Base-by-base conservation (phyloP, 2,329 filamentous ascomycete species). In the Ramularia endophylla region DNA sequence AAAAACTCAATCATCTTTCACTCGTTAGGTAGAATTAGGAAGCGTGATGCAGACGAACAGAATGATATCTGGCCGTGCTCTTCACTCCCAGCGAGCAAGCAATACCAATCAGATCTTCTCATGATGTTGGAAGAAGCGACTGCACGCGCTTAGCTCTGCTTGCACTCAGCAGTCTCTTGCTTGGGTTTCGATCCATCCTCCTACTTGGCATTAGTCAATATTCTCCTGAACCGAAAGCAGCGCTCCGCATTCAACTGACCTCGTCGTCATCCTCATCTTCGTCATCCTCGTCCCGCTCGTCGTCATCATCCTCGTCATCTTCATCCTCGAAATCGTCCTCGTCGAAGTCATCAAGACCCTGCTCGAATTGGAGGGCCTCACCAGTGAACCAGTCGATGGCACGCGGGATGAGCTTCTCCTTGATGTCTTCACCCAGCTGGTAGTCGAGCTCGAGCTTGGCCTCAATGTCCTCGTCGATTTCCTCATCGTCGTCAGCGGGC, bases 361-460 rank as follows among this genome's bases (percentile, higher is more conserved):
- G 90, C 75, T 98, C 92, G 58, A 87, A 98, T 57, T 92, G 89
- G 51, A 98, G 81, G 55, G 92, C 92, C 72, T 98, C 92, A 44
- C 92, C 92, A 39, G 92, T 98, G 68, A 98, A 98, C 92, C 92
- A 98, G 70, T 98, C 92, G 59, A 98, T 92, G 43, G 94, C 92
- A 56, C 90, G 88, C 52, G 92, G 92, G 56, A 98, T 98, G 53
- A 98, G 78, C 75, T 98, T 98, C 78, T 98, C 92, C 75, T 98
- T 98, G 72, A 98, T 95, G 64, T 98, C 92, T 74, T 98, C 92
- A 54, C 92, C 92, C 32, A 98, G 81, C 71, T 97, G 90, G 69
- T 97, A 98, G 71, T 98, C 92, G 38, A 98, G 82, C 73, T 98
- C 92, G 42, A 98, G 80, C 51, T 92, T 89, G 70, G 95, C 89